Evolutionary conservation across 2,329 filamentous ascomycete genomes (phyloP).

Genomic region (Helminthosporium solani): DNA sequence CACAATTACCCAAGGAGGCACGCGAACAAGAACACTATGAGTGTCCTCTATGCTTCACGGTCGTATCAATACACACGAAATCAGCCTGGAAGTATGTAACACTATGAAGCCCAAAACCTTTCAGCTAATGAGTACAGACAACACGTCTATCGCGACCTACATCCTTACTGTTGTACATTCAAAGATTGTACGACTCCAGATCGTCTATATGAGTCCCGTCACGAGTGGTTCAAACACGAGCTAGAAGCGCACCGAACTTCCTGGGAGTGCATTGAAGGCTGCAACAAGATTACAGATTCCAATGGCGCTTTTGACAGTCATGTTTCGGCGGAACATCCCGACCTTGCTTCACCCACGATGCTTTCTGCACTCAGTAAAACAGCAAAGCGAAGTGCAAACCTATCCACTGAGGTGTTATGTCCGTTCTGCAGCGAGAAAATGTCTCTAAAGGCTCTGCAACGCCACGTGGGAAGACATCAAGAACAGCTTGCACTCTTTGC

Average conservation of each 20-base stretch:
- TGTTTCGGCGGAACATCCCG: conserved; percentile 7
- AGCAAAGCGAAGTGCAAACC: conserved; percentile 5
- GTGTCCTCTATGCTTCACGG: conserved; percentile 33
- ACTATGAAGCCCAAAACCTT: too few relatives aligned
- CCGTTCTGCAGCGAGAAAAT: conserved; percentile 14
- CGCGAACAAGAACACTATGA: conserved; percentile 27
- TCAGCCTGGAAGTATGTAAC: conserved; percentile 23
- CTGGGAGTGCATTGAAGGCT: conserved; percentile 24
- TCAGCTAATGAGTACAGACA: conserved; percentile 9
- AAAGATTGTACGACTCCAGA: conserved; percentile 21
- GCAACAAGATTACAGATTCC: conserved; percentile 4
- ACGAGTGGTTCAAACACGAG: conserved; percentile 27
- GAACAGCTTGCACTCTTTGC: conserved; percentile 28
- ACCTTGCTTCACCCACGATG: conserved; percentile 6
- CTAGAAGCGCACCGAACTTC: conserved; percentile 17
- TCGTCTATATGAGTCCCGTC: conserved; percentile 21
- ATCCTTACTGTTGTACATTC: conserved; percentile 27
- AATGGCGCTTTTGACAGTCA: conserved; percentile 12
- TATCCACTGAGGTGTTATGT: conserved; percentile 8
- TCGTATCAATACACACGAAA: conserved; percentile 20
- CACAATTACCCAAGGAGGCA: conserved; percentile 22
- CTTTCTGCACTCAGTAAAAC: conserved; percentile 9
- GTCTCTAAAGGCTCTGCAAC: conserved; percentile 13
- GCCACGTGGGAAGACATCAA: conserved; percentile 24
- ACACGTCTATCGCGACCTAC: conserved; percentile 27